Evolutionary conservation across 306 rosid genomes (phyloP).

Genomic region (Gastrolobium villosum): DNA sequence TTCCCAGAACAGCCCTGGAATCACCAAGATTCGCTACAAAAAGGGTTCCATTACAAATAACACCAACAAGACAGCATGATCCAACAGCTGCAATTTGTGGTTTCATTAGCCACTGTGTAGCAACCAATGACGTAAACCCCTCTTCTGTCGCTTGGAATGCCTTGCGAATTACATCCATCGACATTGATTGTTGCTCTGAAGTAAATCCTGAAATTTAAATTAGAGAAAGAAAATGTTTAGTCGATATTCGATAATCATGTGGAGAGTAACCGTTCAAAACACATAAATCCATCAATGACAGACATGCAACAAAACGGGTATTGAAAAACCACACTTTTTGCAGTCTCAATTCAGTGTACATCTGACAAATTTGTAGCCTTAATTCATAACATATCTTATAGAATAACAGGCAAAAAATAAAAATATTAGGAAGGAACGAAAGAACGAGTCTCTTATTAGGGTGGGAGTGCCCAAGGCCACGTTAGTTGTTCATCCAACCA

Average conservation of each 20-base stretch:
- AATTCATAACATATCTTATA: conserved; percentile 7
- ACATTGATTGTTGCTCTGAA: conserved; percentile 83
- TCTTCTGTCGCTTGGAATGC: conserved; percentile 96
- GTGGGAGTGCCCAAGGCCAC: too few species aligned
- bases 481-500: too few species aligned
- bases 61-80: conserved; percentile 91
- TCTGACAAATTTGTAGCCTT: conserved; percentile 1
- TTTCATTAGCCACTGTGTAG: conserved; percentile 69
- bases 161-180: conserved; percentile 81
- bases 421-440: neutral
- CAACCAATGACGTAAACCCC: conserved; percentile 77
- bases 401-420: neutral
- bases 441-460: conserved; percentile 15
- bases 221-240: conserved; percentile 11
- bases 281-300: conserved; percentile 33
- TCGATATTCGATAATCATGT: neutral
- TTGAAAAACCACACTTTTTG: conserved; percentile 14
- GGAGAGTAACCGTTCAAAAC: conserved; percentile 16
- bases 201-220: conserved; percentile 72
- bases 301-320: neutral
- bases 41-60: conserved; percentile 77
- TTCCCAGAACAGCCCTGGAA: conserved; percentile 95
- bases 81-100: conserved; percentile 97
- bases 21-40: conserved; percentile 86
- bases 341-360: conserved; percentile 1